These are phyloP conservation scores for Amphicarpaea edgeworthii DNA, from an alignment of 306 rosid genomes.

Conservation along the genomic window DNA sequence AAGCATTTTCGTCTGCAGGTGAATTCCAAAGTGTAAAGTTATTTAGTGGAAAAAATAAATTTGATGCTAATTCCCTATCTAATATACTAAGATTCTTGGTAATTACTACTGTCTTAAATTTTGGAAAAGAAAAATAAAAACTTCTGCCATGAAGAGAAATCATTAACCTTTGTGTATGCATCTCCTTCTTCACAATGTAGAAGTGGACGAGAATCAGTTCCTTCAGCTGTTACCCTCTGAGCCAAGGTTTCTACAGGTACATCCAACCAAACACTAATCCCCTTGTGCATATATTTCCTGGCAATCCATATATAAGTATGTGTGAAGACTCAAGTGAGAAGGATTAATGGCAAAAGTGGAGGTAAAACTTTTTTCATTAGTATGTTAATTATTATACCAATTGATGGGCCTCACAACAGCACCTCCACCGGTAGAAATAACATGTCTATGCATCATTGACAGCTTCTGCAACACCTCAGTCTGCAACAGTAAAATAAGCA, in stretches of 20 bases:
- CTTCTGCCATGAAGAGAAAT: slow-evolving; percentile 30
- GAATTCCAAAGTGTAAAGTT: slow-evolving; percentile 39
- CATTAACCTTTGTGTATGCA: slow-evolving; percentile 61
- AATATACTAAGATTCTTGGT: background rate
- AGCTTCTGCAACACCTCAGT: slow-evolving; percentile 66
- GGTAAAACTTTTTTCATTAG: background rate
- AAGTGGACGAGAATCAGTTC: slow-evolving; percentile 90
- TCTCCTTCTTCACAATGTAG: slow-evolving; percentile 70
- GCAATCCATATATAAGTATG: slow-evolving; percentile 20
- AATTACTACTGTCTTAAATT: background rate
- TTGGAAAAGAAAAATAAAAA: slow-evolving; percentile 1
- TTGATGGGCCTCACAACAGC: slow-evolving; percentile 79
- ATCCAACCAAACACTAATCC: slow-evolving; percentile 87
- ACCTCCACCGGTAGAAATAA: slow-evolving; percentile 93
- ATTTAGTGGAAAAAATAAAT: background rate
- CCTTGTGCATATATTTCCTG: slow-evolving; percentile 83
- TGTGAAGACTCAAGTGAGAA: slow-evolving; percentile 14
- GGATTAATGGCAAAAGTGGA: background rate
- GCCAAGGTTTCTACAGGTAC: slow-evolving; percentile 89
- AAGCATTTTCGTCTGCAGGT: slow-evolving; percentile 64
- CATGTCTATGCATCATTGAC: slow-evolving; percentile 61
- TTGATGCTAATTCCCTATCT: slow-evolving; percentile 6
- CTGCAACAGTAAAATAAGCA: slow-evolving; percentile 52
- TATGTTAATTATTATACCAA: slow-evolving; percentile 58
- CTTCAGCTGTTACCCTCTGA: slow-evolving; percentile 74